phyloP scores from a whole-genome alignment of 768 basidiomycete genomes.

The Russula sp. region DNA sequence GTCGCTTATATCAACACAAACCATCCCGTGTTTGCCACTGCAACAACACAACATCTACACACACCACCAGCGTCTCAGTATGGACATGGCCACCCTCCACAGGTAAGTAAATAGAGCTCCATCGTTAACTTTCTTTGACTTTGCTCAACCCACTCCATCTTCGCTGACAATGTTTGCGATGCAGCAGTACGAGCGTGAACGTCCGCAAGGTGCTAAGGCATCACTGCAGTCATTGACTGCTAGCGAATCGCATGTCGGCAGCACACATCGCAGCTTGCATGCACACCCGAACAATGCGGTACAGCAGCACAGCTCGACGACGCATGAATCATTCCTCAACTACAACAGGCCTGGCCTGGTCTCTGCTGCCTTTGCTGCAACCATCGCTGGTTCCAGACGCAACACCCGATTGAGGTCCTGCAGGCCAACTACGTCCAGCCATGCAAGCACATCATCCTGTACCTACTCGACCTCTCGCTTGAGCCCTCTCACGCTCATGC shows the following conservation, averaged over 20 bases:
- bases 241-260: constrained; percentile 21
- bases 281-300: neutral
- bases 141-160: neutral
- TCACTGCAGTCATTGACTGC: constrained; percentile 29
- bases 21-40: constrained; percentile 88
- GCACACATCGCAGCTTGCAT: constrained; percentile 12
- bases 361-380: constrained; percentile 25
- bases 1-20: constrained; percentile 99
- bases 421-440: too few relatives aligned
- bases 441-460: too few relatives aligned
- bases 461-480: too few relatives aligned
- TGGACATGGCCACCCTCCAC: constrained; percentile 40
- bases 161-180: constrained; percentile 7
- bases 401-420: too few relatives aligned
- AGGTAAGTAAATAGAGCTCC: constrained; percentile 45
- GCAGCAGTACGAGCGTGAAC: constrained; percentile 68
- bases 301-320: constrained; percentile 29
- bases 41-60: constrained; percentile 55
- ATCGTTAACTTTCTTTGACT: neutral
- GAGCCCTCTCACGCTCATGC: too few relatives aligned
- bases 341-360: constrained; percentile 81
- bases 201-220: constrained; percentile 41
- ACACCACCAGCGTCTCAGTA: constrained; percentile 36
- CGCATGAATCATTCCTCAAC: constrained; percentile 89
- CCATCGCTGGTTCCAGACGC: neutral